Conservation (phyloP, 129 eudicot species). For the Arctium lappa region DNA sequence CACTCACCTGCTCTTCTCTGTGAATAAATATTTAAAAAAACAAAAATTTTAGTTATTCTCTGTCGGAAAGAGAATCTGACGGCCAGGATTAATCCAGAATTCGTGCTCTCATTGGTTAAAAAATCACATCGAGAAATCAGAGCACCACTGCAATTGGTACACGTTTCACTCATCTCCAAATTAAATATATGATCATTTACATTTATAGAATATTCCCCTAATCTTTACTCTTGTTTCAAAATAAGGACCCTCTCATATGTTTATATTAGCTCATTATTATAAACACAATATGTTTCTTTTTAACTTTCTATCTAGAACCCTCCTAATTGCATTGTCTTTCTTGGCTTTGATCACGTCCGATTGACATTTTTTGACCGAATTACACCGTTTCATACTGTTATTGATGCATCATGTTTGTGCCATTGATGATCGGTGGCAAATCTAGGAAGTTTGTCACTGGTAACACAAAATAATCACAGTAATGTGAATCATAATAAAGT, state of each 20-base stretch:
- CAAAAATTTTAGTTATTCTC: constrained; percentile 14
- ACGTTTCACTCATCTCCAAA: constrained; percentile 20
- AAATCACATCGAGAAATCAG: constrained; percentile 26
- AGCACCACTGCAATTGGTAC: constrained; percentile 34
- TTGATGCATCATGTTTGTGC: not conserved
- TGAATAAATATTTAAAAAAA: not conserved
- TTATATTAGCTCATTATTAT: not conserved
- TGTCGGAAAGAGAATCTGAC: constrained; percentile 14
- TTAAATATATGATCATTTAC: not conserved
- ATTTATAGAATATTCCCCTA: constrained; percentile 10
- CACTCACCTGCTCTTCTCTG: constrained; percentile 34
- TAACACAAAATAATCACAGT: not conserved
- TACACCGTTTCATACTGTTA: not conserved
- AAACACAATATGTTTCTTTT: not conserved
- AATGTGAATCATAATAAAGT: not conserved
- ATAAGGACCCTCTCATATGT: not conserved
- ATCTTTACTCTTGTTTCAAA: not conserved
- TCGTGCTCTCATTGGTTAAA: constrained; percentile 29
- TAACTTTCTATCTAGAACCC: not conserved
- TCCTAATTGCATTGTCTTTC: not conserved
- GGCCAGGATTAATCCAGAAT: constrained; percentile 24
- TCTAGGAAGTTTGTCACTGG: not conserved
- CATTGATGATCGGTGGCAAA: not conserved
- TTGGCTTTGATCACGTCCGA: not conserved
- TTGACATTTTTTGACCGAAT: not conserved